Conservation (phyloP, 1,284 basidiomycete species). For the Tilletia walkeri region DNA sequence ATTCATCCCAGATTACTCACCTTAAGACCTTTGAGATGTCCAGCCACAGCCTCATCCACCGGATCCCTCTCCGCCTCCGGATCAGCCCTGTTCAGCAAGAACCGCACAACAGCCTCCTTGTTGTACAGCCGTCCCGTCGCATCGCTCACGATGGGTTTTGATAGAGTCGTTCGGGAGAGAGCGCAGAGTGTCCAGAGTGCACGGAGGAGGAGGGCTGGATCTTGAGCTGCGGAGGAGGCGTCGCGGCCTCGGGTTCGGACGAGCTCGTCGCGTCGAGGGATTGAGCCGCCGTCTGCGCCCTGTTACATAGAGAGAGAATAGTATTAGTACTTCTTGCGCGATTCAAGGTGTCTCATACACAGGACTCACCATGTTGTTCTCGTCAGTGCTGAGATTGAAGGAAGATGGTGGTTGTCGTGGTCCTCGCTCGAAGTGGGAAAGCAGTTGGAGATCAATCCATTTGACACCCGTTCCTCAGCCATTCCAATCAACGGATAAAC, state of each 20-base stretch:
- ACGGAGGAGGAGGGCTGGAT: conserved; percentile 38
- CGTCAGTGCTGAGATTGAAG: too few species aligned
- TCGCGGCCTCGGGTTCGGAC: conserved; percentile 38
- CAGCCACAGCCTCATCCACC: conserved; percentile 25
- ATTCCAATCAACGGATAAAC: too few species aligned
- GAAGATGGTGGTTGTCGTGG: too few species aligned
- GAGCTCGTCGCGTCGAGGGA: conserved; percentile 48
- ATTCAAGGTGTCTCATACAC: too few species aligned
- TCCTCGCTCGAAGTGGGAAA: too few species aligned
- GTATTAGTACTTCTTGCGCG: neutral
- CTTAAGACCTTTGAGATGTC: conserved; percentile 45
- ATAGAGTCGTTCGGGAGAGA: conserved; percentile 39
- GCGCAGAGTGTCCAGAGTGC: conserved; percentile 45
- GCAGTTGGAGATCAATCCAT: too few species aligned
- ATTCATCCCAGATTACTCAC: conserved; percentile 16
- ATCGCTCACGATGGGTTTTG: conserved; percentile 43
- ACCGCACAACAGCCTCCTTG: conserved; percentile 48
- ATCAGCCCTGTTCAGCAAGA: conserved; percentile 31
- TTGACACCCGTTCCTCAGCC: too few species aligned
- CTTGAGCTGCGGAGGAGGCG: conserved; percentile 24
- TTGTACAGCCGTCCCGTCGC: conserved; percentile 50
- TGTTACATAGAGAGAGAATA: conserved; percentile 16
- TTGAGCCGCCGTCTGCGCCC: conserved; percentile 54
- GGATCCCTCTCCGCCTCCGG: conserved; percentile 12
- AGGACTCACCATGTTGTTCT: too few species aligned